A percentile compares a stretch with the other conserved stretches of the same genome.
Evolutionary conservation across 2,329 filamentous ascomycete species (phyloP).

Genomic region (Ophidiomyces ophidiicola): DNA sequence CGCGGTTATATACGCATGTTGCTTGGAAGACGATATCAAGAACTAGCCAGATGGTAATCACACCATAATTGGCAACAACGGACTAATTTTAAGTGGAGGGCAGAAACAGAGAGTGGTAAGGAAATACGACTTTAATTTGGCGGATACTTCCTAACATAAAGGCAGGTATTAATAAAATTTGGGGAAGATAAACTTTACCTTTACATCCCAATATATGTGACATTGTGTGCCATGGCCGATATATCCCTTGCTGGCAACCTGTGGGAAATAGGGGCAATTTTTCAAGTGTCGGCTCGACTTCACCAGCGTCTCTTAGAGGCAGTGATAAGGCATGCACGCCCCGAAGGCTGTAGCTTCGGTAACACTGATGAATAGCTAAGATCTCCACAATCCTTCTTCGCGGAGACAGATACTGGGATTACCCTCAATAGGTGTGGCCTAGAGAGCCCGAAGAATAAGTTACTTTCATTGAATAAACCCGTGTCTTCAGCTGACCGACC

Average conservation of each 20-base stretch:
- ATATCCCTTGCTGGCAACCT: background rate
- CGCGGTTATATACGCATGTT: constrained; percentile 17
- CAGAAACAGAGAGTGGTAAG: constrained; percentile 21
- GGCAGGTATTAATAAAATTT: constrained; percentile 18
- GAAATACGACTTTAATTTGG: background rate
- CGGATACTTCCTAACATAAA: background rate
- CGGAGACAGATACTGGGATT: constrained; percentile 4
- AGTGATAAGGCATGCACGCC: constrained; percentile 4
- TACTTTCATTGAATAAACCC: too few relatives aligned
- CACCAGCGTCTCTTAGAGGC: background rate
- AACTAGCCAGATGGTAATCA: constrained; percentile 17
- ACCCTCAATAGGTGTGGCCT: constrained; percentile 2
- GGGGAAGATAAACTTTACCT: constrained; percentile 2
- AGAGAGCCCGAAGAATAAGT: background rate
- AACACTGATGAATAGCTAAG: constrained; percentile 1
- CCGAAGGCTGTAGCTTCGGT: background rate
- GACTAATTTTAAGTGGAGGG: constrained; percentile 16
- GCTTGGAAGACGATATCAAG: constrained; percentile 18
- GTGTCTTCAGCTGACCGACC: too few relatives aligned
- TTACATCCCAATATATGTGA: constrained; percentile 3
- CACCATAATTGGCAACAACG: constrained; percentile 18
- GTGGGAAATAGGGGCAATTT: constrained; percentile 2
- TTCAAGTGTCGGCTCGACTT: constrained; percentile 4
- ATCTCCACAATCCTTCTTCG: constrained; percentile 4
- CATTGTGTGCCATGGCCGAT: background rate